Evolutionary conservation across 2,329 filamentous ascomycete genomes (phyloP).

Genomic region (Metarhizium guizhouense): DNA sequence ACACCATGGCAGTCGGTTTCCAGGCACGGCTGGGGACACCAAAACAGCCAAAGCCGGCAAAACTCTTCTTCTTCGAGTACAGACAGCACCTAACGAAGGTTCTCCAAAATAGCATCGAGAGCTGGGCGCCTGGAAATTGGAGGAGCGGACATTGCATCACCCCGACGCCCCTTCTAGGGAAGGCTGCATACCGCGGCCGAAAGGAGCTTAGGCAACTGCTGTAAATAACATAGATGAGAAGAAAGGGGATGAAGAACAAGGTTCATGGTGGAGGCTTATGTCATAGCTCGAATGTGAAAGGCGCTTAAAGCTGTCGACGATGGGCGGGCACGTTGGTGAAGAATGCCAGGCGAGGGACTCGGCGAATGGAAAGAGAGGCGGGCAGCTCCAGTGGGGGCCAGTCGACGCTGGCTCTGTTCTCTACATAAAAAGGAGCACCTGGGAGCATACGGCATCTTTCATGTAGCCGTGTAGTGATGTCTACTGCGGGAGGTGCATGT

Average conservation of each 20-base stretch:
- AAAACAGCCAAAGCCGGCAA: background rate
- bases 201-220: background rate
- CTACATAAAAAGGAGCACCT: background rate
- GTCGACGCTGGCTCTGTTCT: background rate
- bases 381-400: background rate
- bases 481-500: background rate
- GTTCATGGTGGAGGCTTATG: background rate
- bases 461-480: background rate
- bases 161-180: background rate
- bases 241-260: background rate
- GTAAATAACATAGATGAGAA: background rate
- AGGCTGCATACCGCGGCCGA: background rate
- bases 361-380: background rate
- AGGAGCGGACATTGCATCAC: background rate
- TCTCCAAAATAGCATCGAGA: background rate
- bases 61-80: background rate
- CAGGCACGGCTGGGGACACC: background rate
- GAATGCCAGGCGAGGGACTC: background rate
- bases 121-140: slow-evolving; percentile 5
- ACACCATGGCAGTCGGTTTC: background rate
- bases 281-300: background rate
- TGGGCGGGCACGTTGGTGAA: background rate
- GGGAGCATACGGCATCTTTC: background rate
- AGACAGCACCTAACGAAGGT: background rate
- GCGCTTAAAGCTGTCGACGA: background rate